Base-by-base conservation (phyloP, 345 rosid species). In the Eucalyptus albens region DNA sequence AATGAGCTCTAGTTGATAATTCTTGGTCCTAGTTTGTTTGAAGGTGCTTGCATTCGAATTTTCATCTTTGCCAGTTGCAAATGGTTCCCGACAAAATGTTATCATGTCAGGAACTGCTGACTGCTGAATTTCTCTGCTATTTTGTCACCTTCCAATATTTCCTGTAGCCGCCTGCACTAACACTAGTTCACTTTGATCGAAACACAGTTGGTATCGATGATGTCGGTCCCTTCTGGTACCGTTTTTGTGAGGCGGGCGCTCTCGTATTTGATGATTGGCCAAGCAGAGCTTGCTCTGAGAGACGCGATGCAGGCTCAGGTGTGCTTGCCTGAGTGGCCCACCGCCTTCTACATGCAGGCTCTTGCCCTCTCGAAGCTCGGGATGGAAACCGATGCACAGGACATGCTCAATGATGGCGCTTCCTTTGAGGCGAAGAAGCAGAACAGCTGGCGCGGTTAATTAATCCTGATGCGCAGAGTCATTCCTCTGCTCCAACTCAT, bases 291-390 rank as follows among this genome's bases (percentile, higher is more conserved):
- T 81, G 97, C 99, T 7, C 87, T 97, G 92, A 96, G 99, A 90
- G 99, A 97, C 67, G 99, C 99, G 37, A 97, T 97, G 99, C 99
- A 97, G 91, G 98, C 99, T 80, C 99, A 97, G 89, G 99, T 97
- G 51, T 97, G 99, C 94, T 90, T 94, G 87, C 99, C 99, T 0
- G 99, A 97, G 91, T 97, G 99, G 99, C 98, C 99, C 10, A 96
- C 99, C 26, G 99, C 99, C 31, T 97, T 97, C 94, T 97, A 97
- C 92, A 89, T 97, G 94, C 99, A 97, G 92, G 98, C 99, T 65
- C 95, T 97, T 87, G 99, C 99, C 42, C 97, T 97, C 45, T 96
- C 97, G 6, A 97, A 97, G 94, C 98, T 97, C 15, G 99, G 98
- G 90, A 97, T 97, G 99, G 98, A 97, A 92, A 95, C 95, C 3